Conservation (phyloP, 148 eudicot species). For the Diospyros lotus region DNA sequence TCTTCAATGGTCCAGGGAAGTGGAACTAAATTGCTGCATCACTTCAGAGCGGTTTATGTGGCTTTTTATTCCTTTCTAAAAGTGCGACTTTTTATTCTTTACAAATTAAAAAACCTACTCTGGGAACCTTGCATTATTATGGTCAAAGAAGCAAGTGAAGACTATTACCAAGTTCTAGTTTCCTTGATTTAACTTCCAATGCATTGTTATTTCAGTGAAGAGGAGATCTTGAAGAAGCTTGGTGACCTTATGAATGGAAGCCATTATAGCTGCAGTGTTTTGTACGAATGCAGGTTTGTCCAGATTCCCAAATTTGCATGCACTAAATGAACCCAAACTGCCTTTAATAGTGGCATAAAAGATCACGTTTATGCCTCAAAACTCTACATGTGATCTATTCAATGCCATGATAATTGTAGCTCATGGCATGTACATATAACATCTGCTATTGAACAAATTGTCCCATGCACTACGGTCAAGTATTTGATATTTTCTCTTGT, state of each 20-base stretch:
- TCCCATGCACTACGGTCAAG: too few relatives aligned
- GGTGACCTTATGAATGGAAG: conserved; percentile 98
- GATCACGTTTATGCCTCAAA: background rate
- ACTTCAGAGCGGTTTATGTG: too few relatives aligned
- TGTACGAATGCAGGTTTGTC: conserved; percentile 91
- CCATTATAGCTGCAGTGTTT: conserved; percentile 91
- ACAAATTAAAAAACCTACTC: too few relatives aligned
- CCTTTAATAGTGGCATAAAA: background rate
- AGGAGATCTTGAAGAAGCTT: conserved; percentile 83
- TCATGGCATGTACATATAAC: too few relatives aligned
- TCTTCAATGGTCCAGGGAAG: too few relatives aligned
- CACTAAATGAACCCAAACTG: too few relatives aligned
- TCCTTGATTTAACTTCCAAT: background rate
- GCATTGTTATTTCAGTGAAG: conserved; percentile 64
- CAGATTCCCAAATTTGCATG: background rate
- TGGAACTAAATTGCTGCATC: too few relatives aligned
- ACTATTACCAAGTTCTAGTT: background rate
- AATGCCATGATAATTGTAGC: background rate
- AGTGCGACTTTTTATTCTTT: too few relatives aligned
- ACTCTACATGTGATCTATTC: background rate
- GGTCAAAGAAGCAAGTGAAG: background rate
- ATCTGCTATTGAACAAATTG: too few relatives aligned
- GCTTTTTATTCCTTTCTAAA: too few relatives aligned
- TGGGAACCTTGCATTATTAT: background rate
- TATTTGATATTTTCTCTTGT: background rate